These are phyloP conservation scores for Leptodermis oblonga DNA, from an alignment of 257 asterid genomes.

Conservation along the genomic window DNA sequence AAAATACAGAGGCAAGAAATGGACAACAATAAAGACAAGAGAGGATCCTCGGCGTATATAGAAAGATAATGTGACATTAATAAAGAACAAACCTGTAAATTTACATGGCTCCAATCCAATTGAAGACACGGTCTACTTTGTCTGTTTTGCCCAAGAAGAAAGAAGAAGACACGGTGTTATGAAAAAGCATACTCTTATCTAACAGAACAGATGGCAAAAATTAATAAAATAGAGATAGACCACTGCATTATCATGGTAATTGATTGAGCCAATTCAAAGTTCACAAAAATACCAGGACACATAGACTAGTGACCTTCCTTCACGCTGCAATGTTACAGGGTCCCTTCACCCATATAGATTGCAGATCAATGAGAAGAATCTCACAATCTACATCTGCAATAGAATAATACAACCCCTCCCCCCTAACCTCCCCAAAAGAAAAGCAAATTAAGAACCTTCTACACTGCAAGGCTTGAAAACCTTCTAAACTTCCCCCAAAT, in stretches of 20 bases:
- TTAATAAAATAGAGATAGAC: slow-evolving; percentile 2
- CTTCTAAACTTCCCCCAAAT: not conserved
- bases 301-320: slow-evolving; percentile 35
- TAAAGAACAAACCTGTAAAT: not conserved
- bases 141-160: no score
- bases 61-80: not conserved
- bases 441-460: not conserved
- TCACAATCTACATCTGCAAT: slow-evolving; percentile 25
- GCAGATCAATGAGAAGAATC: slow-evolving; percentile 35
- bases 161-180: no score
- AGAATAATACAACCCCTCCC: slow-evolving; percentile 12
- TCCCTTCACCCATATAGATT: slow-evolving; percentile 18
- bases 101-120: not conserved
- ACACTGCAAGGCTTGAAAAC: not conserved
- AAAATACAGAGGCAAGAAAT: not conserved
- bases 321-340: slow-evolving; percentile 20
- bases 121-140: not conserved
- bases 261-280: slow-evolving; percentile 5
- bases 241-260: not conserved
- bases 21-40: not conserved
- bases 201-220: not conserved
- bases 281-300: slow-evolving; percentile 26
- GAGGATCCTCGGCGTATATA: not conserved
- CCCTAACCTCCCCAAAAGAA: not conserved
- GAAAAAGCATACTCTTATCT: no score